Evolutionary conservation across 2,329 filamentous ascomycete genomes (phyloP), one percentile per base, ranked within the genome.

Genomic region (Botrytis sinoallii): DNA sequence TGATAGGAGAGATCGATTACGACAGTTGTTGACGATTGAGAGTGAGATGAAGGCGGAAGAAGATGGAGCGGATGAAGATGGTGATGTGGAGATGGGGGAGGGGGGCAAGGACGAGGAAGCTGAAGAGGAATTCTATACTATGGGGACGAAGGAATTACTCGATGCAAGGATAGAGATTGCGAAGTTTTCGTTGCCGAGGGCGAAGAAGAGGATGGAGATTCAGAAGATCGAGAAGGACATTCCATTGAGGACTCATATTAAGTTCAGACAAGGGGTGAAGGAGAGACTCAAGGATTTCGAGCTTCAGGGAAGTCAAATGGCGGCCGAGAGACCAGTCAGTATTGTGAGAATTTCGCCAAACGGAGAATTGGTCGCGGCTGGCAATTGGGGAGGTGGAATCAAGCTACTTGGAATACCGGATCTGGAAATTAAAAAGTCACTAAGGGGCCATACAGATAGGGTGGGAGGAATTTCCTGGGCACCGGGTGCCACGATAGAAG

Each of bases 81-180:
- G 87, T 61, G 91, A 93, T 81, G 80, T 85, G 32, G 84, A 85
- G 63, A 91, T 90, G 84, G 81, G 82, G 59, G 86, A 87, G 79
- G 87, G 82, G 70, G 48, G 84, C 82, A 29, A 90, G 29, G 78
- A 79, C 64, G 93, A 95, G 66, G 93, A 95, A 71, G 90, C 91
- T 78, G 93, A 97, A 77, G 94, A 98, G 80, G 96, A 99, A 79
- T 99, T 98, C 82, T 99, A 98, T 82, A 97, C 95, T 0, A 88
- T 92, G 78, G 96, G 96, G 4, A 89, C 90, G 1, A 86, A 89
- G 6, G 90, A 91, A 59, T 85, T 99, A 38, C 84, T 97, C 7
- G 86, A 92, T 69, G 93, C 94, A 2, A 88, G 96, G 75, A 89
- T 90, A 79, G 88, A 91, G 40, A 94, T 99, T 75, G 94, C 95